Base-by-base conservation (phyloP, 768 basidiomycete genomes). In the Leccinum longicurvipes region DNA sequence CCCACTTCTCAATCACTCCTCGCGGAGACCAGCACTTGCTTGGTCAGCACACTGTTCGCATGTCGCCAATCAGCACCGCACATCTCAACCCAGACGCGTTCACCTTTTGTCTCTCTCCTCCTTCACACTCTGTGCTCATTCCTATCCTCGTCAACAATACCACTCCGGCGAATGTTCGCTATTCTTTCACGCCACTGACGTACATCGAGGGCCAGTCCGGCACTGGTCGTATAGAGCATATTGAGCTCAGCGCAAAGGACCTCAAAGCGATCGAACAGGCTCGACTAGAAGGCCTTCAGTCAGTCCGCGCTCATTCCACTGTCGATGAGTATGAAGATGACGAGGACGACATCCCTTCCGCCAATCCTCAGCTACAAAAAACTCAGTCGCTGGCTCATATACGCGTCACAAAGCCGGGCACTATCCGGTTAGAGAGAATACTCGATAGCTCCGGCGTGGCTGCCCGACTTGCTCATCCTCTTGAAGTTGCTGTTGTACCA, bases 21-120 rank as follows among this genome's bases (percentile, higher is more conserved):
- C 65, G 71, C 1, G 76, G 74, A 39, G 86, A 89, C 59, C 68
- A 74, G 4, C 85, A 91, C 66, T 74, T 91, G 8, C 80, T 85
- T 29, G 95, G 95, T 31, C 87, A 93, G 69, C 92, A 95, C 66
- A 94, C 92, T 0, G 88, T 98, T 50, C 85, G 89, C 60, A 87
- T 95, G 81, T 91, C 93, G 0, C 94, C 94, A 10, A 93, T 92
- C 63, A 92, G 93, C 68, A 97, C 94, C 3, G 95, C 94, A 4
- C 86, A 87, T 21, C 77, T 98, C 44, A 95, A 96, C 63, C 92
- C 91, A 11, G 77, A 86, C 56, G 77, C 73, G 14, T 77, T 83
- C 50, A 84, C 83, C 3, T 94, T 86, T 68, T 96, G 93, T 63
- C 77, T 95, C 19, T 76, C 87, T 2, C 69, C 77, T 10, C 73